phyloP scores from a whole-genome alignment of 2,329 filamentous ascomycete species.

The Rutstroemia sp. region DNA sequence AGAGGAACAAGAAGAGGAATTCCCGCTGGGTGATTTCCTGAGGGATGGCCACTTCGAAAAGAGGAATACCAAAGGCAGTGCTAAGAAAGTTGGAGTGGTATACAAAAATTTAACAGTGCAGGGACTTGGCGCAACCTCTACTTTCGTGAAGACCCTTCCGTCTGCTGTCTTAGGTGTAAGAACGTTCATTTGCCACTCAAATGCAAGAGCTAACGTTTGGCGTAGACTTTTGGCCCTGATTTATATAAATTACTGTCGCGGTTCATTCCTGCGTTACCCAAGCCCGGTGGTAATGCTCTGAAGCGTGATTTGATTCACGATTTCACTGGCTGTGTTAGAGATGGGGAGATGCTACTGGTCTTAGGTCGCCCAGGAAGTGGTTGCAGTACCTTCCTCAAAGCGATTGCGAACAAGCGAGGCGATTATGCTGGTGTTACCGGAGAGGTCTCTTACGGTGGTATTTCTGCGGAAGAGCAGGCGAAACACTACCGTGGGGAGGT shows the following conservation, averaged over 20 bases:
- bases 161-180: conserved; percentile 57
- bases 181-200: background rate
- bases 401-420: conserved; percentile 62
- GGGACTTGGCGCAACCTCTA: conserved; percentile 57
- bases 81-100: conserved; percentile 71
- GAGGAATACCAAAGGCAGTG: conserved; percentile 55
- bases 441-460: conserved; percentile 64
- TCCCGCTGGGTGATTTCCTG: conserved; percentile 6
- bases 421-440: conserved; percentile 60
- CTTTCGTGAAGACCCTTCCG: conserved; percentile 65
- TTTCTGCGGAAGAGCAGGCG: conserved; percentile 58
- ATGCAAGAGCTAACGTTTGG: background rate
- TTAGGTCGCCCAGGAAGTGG: conserved; percentile 68
- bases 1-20: conserved; percentile 26
- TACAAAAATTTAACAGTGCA: conserved; percentile 72
- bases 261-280: conserved; percentile 23
- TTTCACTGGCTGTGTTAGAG: conserved; percentile 59
- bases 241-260: conserved; percentile 53
- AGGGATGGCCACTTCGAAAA: conserved; percentile 64
- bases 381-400: conserved; percentile 71
- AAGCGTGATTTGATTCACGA: conserved; percentile 48
- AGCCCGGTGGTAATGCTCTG: conserved; percentile 17
- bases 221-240: conserved; percentile 67
- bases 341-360: conserved; percentile 66
- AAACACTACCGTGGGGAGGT: conserved; percentile 65